Percentiles rank a stretch among this genome's conserved stretches.
These are phyloP conservation scores for Cladophialophora bantiana DNA, from an alignment of 2,329 filamentous ascomycete species.

Conservation along the genomic window DNA sequence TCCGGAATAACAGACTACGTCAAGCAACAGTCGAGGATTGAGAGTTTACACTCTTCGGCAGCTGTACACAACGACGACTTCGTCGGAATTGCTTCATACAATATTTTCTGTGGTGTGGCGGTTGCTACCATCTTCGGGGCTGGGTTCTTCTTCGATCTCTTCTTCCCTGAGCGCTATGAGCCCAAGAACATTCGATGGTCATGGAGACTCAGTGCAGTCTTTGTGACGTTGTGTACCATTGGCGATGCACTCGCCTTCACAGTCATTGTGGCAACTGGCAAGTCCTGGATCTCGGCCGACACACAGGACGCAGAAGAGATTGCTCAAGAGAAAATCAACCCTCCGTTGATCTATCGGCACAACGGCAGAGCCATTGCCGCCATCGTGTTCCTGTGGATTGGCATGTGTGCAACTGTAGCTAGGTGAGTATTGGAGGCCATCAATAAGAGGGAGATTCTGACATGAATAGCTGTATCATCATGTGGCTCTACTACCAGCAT, in stretches of 20 bases:
- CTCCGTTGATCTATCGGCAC: slow-evolving; percentile 53
- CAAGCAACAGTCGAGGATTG: slow-evolving; percentile 60
- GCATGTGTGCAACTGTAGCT: slow-evolving; percentile 57
- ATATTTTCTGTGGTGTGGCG: slow-evolving; percentile 65
- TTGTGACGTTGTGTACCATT: slow-evolving; percentile 57
- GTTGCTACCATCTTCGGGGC: slow-evolving; percentile 65
- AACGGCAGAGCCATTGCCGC: slow-evolving; percentile 60
- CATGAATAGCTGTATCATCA: slow-evolving; percentile 29
- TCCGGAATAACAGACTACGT: slow-evolving; percentile 56
- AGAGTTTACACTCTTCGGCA: slow-evolving; percentile 48
- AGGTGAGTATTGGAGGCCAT: slow-evolving; percentile 29
- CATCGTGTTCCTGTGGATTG: slow-evolving; percentile 62
- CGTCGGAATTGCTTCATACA: slow-evolving; percentile 63
- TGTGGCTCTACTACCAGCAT: slow-evolving; percentile 37
- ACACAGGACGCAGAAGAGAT: slow-evolving; percentile 40
- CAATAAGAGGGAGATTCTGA: background rate
- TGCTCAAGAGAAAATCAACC: slow-evolving; percentile 42
- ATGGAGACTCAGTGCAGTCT: slow-evolving; percentile 61
- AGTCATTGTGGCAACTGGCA: slow-evolving; percentile 56
- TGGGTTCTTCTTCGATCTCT: slow-evolving; percentile 68
- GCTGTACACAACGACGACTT: slow-evolving; percentile 63
- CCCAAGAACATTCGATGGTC: slow-evolving; percentile 57
- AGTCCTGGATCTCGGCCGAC: slow-evolving; percentile 55
- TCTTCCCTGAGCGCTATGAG: slow-evolving; percentile 65
- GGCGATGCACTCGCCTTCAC: slow-evolving; percentile 59